Conservation (phyloP, 2,329 filamentous ascomycete species). For the Hypomyces perniciosus region DNA sequence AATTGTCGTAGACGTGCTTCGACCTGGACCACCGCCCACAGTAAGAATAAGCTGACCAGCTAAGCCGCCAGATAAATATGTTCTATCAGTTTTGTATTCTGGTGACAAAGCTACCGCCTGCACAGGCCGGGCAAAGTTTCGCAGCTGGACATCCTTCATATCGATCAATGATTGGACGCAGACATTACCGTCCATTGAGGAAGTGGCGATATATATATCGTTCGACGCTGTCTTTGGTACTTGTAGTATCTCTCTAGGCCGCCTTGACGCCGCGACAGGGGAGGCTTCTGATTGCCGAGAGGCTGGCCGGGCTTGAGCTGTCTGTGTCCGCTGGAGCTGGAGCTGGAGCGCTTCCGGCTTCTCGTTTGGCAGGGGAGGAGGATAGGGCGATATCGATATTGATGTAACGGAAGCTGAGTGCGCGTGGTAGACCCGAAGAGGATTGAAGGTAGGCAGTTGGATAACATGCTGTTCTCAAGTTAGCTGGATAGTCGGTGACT, state of each 20-base stretch:
- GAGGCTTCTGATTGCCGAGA: constrained; percentile 33
- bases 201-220: constrained; percentile 86
- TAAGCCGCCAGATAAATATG: constrained; percentile 84
- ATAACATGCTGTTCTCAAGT: constrained; percentile 64
- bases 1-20: constrained; percentile 82
- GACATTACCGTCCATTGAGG: constrained; percentile 92
- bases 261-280: constrained; percentile 46
- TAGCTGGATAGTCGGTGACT: constrained; percentile 17
- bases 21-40: constrained; percentile 69
- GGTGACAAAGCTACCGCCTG: constrained; percentile 92
- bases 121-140: constrained; percentile 90
- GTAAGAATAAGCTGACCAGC: constrained; percentile 86
- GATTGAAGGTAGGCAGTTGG: constrained; percentile 73
- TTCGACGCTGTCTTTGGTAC: constrained; percentile 77
- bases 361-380: constrained; percentile 46
- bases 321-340: constrained; percentile 27
- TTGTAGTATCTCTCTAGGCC: constrained; percentile 43
- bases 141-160: constrained; percentile 79
- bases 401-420: constrained; percentile 87
- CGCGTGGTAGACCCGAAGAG: constrained; percentile 81
- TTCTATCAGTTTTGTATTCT: constrained; percentile 82
- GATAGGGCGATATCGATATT: constrained; percentile 84
- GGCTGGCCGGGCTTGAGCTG: constrained; percentile 25
- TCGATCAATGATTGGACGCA: constrained; percentile 86
- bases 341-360: constrained; percentile 32